Percentiles rank a stretch among this genome's conserved stretches.
Conservation (phyloP, 2,329 filamentous ascomycete genomes). For the Beauveria bassiana region DNA sequence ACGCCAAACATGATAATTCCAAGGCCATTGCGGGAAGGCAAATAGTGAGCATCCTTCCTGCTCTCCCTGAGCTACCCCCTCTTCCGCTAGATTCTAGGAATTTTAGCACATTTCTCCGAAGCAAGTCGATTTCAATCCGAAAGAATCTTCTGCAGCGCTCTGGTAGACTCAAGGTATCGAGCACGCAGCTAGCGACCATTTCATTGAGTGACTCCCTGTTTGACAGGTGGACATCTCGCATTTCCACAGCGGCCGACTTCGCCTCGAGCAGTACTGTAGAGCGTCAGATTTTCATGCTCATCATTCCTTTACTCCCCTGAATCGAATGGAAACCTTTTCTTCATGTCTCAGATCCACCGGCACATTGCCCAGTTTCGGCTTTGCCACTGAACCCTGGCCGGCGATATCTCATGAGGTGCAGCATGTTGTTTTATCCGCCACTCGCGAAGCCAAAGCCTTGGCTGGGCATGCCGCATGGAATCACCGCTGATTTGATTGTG, state of each 20-base stretch:
- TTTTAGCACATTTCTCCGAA: background rate
- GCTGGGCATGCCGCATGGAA: too few relatives aligned
- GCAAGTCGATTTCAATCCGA: background rate
- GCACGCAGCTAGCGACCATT: background rate
- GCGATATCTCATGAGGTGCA: too few relatives aligned
- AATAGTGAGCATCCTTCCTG: background rate
- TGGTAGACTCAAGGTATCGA: background rate
- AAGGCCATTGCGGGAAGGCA: background rate
- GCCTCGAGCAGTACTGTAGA: too few relatives aligned
- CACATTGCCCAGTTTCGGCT: too few relatives aligned
- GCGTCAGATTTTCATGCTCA: too few relatives aligned
- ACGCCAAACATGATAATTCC: background rate
- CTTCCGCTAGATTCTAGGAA: background rate
- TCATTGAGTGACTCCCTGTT: background rate
- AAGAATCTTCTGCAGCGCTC: background rate
- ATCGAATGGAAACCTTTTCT: too few relatives aligned
- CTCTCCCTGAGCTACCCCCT: constrained; percentile 3
- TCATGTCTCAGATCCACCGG: too few relatives aligned
- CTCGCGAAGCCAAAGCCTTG: too few relatives aligned
- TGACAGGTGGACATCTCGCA: background rate
- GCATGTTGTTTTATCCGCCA: too few relatives aligned
- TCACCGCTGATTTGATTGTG: too few relatives aligned
- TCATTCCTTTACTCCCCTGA: too few relatives aligned
- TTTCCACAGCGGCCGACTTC: background rate
- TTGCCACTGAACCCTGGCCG: too few relatives aligned